A percentile compares a stretch with the other conserved stretches of the same genome.
phyloP scores from a whole-genome alignment of 768 basidiomycete genomes.

The Lactarius trivialis region DNA sequence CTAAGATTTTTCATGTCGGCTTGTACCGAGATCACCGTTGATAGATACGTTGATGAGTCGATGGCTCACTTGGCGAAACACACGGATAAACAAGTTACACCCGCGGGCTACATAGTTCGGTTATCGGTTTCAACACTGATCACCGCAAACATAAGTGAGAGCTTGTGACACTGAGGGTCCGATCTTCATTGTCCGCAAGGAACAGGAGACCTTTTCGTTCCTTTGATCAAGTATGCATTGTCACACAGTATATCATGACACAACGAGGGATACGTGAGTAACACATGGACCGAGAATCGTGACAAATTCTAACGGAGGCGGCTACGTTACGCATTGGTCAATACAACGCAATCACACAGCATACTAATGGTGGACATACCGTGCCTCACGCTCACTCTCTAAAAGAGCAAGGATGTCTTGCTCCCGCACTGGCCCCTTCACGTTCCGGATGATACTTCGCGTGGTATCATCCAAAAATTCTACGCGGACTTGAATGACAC shows the following conservation, averaged over 20 bases:
- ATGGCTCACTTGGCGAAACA: neutral
- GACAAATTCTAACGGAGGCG: conserved; percentile 29
- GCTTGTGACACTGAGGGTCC: neutral
- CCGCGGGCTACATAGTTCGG: neutral
- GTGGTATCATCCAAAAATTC: conserved; percentile 98
- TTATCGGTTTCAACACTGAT: neutral
- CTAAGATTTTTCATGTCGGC: no score
- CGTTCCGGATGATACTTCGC: conserved; percentile 96
- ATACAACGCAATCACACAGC: neutral
- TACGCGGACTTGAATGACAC: conserved; percentile 98
- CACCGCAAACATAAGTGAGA: neutral
- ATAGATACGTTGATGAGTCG: no score
- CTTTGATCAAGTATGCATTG: conserved; percentile 11
- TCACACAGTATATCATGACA: conserved; percentile 23
- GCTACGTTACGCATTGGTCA: conserved; percentile 21
- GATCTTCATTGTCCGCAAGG: neutral
- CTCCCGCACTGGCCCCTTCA: conserved; percentile 95
- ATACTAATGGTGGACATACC: conserved; percentile 51
- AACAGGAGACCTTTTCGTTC: neutral
- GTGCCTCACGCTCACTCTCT: conserved; percentile 98
- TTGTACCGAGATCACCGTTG: neutral
- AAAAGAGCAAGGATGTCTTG: conserved; percentile 94
- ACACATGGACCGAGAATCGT: neutral
- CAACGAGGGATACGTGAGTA: conserved; percentile 10
- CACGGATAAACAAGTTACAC: neutral